Base-by-base conservation (phyloP, 2,329 filamentous ascomycete species). In the Alternaria sp. region DNA sequence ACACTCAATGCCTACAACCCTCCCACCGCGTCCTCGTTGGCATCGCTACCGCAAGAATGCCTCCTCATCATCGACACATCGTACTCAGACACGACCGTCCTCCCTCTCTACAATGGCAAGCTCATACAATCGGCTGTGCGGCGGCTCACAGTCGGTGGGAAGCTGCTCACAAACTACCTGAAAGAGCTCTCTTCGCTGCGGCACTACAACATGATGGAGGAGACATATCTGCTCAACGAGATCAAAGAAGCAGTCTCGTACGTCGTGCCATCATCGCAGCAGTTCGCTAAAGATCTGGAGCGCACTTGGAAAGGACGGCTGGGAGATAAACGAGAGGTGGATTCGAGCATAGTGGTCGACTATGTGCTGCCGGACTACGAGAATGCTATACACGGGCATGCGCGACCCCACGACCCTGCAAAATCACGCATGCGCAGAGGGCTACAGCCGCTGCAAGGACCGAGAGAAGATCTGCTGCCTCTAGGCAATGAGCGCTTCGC, bases 121-220 rank as follows among this genome's bases (percentile, higher is more conserved):
- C 90, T 95, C 2, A 81, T 98, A 6, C 93, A 97, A 68, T 84
- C 89, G 0, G 94, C 92, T 1, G 88, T 97, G 58, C 90, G 95
- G 20, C 87, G 96, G 43, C 88, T 99, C 50, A 94, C 97, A 58
- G 87, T 98, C 7, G 96, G 96, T 46, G 96, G 96, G 61, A 98
- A 97, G 80, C 87, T 97, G 55, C 83, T 99, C 65, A 97, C 95
- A 21, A 98, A 98, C 78, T 92, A 97, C 77, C 85, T 99, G 33
- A 95, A 96, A 51, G 92, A 96, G 60, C 86, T 97, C 15, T 89
- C 98, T 18, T 97, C 94, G 1, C 86, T 96, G 14, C 90, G 96
- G 7, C 94, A 97, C 75, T 97, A 96, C 80, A 95, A 97, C 78
- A 94, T 99, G 89, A 89, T 96, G 66, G 94, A 97, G 78, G 96